phyloP scores from a whole-genome alignment of 2,329 filamentous ascomycete species.

The Aureobasidium sp. region DNA sequence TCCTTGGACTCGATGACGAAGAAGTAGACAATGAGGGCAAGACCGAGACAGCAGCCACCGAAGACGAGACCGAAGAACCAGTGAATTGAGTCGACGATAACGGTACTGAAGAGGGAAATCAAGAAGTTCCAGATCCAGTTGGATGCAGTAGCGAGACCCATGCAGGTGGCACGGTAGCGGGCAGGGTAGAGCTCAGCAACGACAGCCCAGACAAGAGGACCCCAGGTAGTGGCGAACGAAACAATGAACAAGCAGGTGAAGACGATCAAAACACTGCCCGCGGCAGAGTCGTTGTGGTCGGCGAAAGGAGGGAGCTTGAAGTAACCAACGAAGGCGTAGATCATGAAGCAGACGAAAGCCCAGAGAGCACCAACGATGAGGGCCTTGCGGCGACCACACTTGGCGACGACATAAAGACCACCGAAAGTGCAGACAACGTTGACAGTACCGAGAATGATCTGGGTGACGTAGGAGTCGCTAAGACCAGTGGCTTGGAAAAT shows the following conservation, averaged over 20 bases:
- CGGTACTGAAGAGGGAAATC: slow-evolving; percentile 33
- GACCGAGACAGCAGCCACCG: slow-evolving; percentile 31
- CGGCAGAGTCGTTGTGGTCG: slow-evolving; percentile 21
- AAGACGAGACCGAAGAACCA: slow-evolving; percentile 37
- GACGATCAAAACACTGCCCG: slow-evolving; percentile 30
- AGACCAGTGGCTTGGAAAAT: slow-evolving; percentile 45
- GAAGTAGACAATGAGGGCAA: slow-evolving; percentile 33
- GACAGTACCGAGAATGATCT: slow-evolving; percentile 42
- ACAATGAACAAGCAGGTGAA: slow-evolving; percentile 33
- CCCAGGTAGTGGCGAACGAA: slow-evolving; percentile 32
- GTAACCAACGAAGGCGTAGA: slow-evolving; percentile 40
- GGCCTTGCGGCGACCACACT: slow-evolving; percentile 42
- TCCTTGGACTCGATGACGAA: slow-evolving; percentile 35
- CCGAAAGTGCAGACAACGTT: slow-evolving; percentile 44
- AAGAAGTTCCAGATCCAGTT: slow-evolving; percentile 42
- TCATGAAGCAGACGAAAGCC: slow-evolving; percentile 52
- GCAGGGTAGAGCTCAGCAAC: slow-evolving; percentile 31
- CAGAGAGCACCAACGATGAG: slow-evolving; percentile 40
- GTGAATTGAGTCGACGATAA: slow-evolving; percentile 33
- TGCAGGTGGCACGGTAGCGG: slow-evolving; percentile 37
- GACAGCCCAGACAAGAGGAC: slow-evolving; percentile 30
- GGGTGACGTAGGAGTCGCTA: slow-evolving; percentile 39
- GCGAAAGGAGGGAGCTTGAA: slow-evolving; percentile 24
- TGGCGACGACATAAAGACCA: slow-evolving; percentile 43
- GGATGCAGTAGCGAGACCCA: slow-evolving; percentile 39